Conservation (phyloP, 208 protist species). For the Acanthamoeba royreba region DNA sequence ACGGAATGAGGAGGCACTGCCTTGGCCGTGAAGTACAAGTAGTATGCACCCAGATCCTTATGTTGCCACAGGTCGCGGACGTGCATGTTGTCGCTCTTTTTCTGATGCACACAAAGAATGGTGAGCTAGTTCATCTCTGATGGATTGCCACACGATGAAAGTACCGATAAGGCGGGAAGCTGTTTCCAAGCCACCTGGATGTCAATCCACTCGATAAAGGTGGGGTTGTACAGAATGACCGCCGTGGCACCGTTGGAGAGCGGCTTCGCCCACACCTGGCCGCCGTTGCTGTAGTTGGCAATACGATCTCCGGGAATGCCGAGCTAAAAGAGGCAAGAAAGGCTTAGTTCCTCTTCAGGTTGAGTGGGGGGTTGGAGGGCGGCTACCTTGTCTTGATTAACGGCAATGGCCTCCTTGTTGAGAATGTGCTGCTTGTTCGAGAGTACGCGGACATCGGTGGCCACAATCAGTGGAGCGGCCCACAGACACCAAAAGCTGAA, state of each 20-base stretch:
- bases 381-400: conserved; percentile 56
- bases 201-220: neutral
- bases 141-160: no score
- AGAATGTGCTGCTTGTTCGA: conserved; percentile 49
- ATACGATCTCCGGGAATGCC: conserved; percentile 19
- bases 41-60: neutral
- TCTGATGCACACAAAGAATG: neutral
- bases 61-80: conserved; percentile 47
- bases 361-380: neutral
- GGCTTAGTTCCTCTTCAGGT: neutral
- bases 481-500: conserved; percentile 55
- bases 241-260: conserved; percentile 39
- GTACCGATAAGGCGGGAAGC: neutral
- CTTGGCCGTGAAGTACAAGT: neutral
- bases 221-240: conserved; percentile 35
- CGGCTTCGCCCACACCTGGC: conserved; percentile 49
- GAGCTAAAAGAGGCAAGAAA: neutral
- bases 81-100: neutral
- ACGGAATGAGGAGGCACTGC: neutral
- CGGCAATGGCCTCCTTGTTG: conserved; percentile 59
- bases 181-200: neutral
- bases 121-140: no score
- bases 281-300: conserved; percentile 35
- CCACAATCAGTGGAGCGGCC: conserved; percentile 39
- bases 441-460: conserved; percentile 39